A percentile compares a stretch with the other conserved stretches of the same genome.
Evolutionary conservation across 2,329 filamentous ascomycete species (phyloP).

Genomic region (Neurospora crassa): DNA sequence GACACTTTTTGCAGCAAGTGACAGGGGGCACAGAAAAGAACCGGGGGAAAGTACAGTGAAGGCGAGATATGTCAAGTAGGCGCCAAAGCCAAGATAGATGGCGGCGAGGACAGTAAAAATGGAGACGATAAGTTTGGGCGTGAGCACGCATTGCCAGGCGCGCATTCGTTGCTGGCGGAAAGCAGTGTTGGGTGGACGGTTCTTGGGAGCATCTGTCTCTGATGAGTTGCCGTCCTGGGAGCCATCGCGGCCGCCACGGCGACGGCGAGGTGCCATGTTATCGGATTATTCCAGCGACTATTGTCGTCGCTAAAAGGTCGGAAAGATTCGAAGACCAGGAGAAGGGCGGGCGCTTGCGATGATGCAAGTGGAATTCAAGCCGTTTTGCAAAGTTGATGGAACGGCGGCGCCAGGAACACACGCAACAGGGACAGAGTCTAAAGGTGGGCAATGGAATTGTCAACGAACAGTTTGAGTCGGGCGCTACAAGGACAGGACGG

Average conservation of each 20-base stretch:
- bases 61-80: conserved; percentile 17
- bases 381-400: not conserved
- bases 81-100: conserved; percentile 20
- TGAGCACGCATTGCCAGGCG: conserved; percentile 85
- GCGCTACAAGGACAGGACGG: not conserved
- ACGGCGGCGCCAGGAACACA: not conserved
- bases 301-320: not conserved
- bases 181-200: conserved; percentile 54
- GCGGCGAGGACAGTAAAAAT: conserved; percentile 20
- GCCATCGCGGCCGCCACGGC: conserved; percentile 16
- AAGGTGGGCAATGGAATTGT: not conserved
- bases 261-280: conserved; percentile 20
- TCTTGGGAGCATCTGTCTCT: conserved; percentile 17
- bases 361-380: not conserved
- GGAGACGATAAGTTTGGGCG: conserved; percentile 21
- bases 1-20: conserved; percentile 3
- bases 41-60: conserved; percentile 12
- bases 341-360: not conserved
- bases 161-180: conserved; percentile 96
- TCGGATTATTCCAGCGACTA: not conserved
- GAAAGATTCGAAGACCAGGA: not conserved
- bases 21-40: not conserved
- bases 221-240: conserved; percentile 12
- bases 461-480: not conserved
- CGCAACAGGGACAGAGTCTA: not conserved